Percentiles rank a stretch among this genome's conserved stretches.
These are phyloP conservation scores for Seiridium unicorne DNA, from an alignment of 2,329 filamentous ascomycete genomes.

Conservation along the genomic window DNA sequence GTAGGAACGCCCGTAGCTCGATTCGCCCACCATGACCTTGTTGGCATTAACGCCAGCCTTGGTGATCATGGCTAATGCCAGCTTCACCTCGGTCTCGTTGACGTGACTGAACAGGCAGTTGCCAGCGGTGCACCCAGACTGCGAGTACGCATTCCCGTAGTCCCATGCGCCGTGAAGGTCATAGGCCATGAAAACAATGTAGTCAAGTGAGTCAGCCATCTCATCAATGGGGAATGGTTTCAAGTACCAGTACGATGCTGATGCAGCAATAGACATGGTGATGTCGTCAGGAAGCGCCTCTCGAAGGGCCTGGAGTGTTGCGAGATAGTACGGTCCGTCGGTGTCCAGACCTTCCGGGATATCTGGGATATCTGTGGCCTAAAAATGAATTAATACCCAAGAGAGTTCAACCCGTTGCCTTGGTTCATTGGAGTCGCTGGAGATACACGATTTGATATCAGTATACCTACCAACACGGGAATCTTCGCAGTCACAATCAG, in stretches of 20 bases:
- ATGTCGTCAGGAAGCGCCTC: too few relatives aligned
- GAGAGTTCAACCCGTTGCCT: too few relatives aligned
- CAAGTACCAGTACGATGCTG: slow-evolving; percentile 38
- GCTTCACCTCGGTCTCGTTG: slow-evolving; percentile 35
- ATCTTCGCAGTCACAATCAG: too few relatives aligned
- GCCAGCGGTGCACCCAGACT: slow-evolving; percentile 10
- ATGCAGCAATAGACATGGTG: slow-evolving; percentile 32
- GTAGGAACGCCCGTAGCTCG: slow-evolving; percentile 31
- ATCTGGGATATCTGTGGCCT: too few relatives aligned
- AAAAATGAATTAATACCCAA: too few relatives aligned
- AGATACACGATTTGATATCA: too few relatives aligned
- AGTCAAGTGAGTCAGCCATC: slow-evolving; percentile 28
- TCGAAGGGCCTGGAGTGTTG: too few relatives aligned
- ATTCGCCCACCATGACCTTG: slow-evolving; percentile 29
- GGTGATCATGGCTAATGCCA: slow-evolving; percentile 33
- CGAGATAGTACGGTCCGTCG: too few relatives aligned
- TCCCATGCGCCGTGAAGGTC: slow-evolving; percentile 32
- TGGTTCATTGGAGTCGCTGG: too few relatives aligned
- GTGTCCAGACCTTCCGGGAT: too few relatives aligned
- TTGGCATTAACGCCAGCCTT: slow-evolving; percentile 28
- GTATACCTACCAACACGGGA: too few relatives aligned
- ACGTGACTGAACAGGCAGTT: slow-evolving; percentile 34
- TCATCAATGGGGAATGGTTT: slow-evolving; percentile 30
- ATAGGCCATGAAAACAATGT: slow-evolving; percentile 35
- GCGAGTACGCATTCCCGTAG: background rate